phyloP scores from a whole-genome alignment of 2,329 filamentous ascomycete genomes.

The Xylariaceae sp. region DNA sequence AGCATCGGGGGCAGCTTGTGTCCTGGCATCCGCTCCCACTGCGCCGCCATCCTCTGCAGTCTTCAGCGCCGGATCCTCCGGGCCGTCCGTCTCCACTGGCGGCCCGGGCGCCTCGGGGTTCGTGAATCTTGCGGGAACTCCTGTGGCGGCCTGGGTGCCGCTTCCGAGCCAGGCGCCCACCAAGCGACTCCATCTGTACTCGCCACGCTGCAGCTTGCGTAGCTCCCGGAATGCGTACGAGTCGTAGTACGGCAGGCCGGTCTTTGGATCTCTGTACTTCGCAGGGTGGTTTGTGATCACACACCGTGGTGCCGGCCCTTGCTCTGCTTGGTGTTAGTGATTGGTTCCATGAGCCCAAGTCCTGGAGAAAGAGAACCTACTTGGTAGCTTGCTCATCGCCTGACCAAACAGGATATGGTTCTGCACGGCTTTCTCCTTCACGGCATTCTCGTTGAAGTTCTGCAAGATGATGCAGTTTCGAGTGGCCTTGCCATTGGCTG shows the following conservation, averaged over 20 bases:
- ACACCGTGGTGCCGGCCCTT: conserved; percentile 52
- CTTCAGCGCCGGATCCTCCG: too few species aligned
- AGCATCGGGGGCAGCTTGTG: too few species aligned
- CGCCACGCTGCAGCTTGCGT: conserved; percentile 61
- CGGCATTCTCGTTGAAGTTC: conserved; percentile 49
- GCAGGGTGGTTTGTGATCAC: conserved; percentile 77
- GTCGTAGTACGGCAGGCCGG: conserved; percentile 75
- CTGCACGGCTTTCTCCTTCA: conserved; percentile 50
- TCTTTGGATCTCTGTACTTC: conserved; percentile 76
- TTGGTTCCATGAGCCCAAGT: neutral
- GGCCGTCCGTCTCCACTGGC: too few species aligned
- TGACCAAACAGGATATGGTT: conserved; percentile 52
- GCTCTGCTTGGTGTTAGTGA: conserved; percentile 32
- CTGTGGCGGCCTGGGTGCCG: conserved; percentile 55
- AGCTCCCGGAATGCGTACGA: conserved; percentile 75
- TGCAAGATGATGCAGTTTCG: conserved; percentile 53
- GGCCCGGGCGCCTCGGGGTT: conserved; percentile 29
- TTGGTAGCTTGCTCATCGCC: conserved; percentile 50
- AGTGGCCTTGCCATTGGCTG: conserved; percentile 42
- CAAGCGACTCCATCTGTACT: conserved; percentile 75
- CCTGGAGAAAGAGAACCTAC: conserved; percentile 29
- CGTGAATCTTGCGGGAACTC: conserved; percentile 72
- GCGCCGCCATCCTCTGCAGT: too few species aligned
- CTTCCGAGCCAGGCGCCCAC: conserved; percentile 78
- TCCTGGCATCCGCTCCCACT: too few species aligned